Conservation (phyloP, 140 eudicot species). For the Anethum foeniculum region DNA sequence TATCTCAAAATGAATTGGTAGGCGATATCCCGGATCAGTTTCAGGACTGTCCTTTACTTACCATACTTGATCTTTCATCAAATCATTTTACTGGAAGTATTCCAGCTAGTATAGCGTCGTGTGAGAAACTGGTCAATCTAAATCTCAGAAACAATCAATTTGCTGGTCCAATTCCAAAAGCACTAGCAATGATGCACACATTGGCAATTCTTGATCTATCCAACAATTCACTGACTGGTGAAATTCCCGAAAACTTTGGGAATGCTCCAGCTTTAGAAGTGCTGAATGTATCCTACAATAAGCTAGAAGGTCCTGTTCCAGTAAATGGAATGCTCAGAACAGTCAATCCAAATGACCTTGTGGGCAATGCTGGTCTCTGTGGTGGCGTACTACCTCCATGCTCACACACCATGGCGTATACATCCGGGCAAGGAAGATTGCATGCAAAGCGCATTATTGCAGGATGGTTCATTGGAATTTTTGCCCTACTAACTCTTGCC, state of each 20-base stretch:
- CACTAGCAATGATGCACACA: slow-evolving; percentile 57
- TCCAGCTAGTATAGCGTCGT: slow-evolving; percentile 66
- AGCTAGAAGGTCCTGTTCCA: slow-evolving; percentile 64
- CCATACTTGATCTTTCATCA: slow-evolving; percentile 76
- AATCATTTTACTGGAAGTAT: slow-evolving; percentile 61
- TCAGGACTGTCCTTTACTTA: slow-evolving; percentile 76
- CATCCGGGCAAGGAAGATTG: slow-evolving; percentile 22
- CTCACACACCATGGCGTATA: slow-evolving; percentile 22
- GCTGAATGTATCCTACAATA: slow-evolving; percentile 62
- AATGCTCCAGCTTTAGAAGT: slow-evolving; percentile 64
- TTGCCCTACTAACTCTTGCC: slow-evolving; percentile 31
- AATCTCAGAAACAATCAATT: slow-evolving; percentile 51
- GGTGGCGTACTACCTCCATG: slow-evolving; percentile 78
- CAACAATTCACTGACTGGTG: slow-evolving; percentile 59
- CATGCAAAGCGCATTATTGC: slow-evolving; percentile 51
- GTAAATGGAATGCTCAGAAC: slow-evolving; percentile 67
- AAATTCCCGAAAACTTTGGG: slow-evolving; percentile 55
- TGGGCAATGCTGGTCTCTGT: slow-evolving; percentile 63
- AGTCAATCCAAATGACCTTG: slow-evolving; percentile 59
- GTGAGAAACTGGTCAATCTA: slow-evolving; percentile 51
- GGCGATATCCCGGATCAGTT: slow-evolving; percentile 83
- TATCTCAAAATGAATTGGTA: slow-evolving; percentile 40
- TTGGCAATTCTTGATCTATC: slow-evolving; percentile 66
- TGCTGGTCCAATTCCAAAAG: slow-evolving; percentile 49
- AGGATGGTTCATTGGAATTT: slow-evolving; percentile 66